Percentiles rank a stretch among this genome's conserved stretches.
phyloP scores from a whole-genome alignment of 1,284 basidiomycete genomes.

The Cryptococcus sp. region DNA sequence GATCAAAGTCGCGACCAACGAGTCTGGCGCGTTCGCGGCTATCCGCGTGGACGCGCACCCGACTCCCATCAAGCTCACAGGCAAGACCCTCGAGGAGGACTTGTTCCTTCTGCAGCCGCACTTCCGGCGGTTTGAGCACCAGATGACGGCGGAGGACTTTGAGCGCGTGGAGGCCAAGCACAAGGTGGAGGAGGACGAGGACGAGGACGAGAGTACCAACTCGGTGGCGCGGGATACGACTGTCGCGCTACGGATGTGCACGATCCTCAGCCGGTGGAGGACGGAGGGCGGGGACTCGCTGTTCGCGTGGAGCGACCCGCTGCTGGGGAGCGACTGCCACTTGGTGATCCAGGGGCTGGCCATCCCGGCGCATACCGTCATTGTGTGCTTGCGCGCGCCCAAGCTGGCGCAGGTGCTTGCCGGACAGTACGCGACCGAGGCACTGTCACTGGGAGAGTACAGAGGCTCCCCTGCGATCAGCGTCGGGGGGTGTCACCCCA shows the following conservation, averaged over 20 bases:
- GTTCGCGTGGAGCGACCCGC: constrained; percentile 43
- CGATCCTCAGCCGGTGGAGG: constrained; percentile 42
- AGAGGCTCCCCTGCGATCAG: constrained; percentile 13
- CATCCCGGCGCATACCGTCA: constrained; percentile 44
- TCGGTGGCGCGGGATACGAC: constrained; percentile 47
- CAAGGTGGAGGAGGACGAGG: constrained; percentile 36
- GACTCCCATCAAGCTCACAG: constrained; percentile 59
- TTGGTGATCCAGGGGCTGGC: constrained; percentile 34
- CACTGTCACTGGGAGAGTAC: constrained; percentile 9
- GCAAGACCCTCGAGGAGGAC: constrained; percentile 65
- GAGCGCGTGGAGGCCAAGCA: constrained; percentile 22
- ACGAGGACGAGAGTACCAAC: constrained; percentile 47
- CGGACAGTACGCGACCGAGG: constrained; percentile 17
- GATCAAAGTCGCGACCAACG: constrained; percentile 78
- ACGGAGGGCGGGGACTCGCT: constrained; percentile 35
- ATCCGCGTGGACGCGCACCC: constrained; percentile 71
- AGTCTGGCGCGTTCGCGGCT: constrained; percentile 84
- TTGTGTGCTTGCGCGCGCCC: constrained; percentile 37
- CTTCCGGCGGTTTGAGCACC: constrained; percentile 45
- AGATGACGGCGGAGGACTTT: constrained; percentile 46
- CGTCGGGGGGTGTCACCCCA: constrained; percentile 38
- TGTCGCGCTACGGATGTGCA: constrained; percentile 42
- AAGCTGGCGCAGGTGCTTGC: constrained; percentile 21
- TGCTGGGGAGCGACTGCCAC: constrained; percentile 43
- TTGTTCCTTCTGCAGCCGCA: constrained; percentile 63